These are phyloP conservation scores for Naganishia liquefaciens DNA, from an alignment of 1,284 basidiomycete species.

Conservation along the genomic window DNA sequence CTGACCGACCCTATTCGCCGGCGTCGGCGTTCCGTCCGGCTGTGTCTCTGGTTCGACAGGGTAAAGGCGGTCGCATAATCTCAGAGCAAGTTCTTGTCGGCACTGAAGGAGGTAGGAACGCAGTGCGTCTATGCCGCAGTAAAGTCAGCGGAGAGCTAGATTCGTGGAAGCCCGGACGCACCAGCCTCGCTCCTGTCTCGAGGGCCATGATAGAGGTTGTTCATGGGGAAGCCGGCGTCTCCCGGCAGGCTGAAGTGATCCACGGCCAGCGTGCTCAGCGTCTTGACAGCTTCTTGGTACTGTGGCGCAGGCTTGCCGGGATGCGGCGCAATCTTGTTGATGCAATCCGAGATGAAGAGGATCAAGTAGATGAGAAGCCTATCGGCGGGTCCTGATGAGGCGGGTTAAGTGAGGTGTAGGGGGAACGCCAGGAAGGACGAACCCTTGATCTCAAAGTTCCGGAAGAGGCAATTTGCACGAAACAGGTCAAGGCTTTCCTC, in stretches of 20 bases:
- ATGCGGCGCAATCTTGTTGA: slow-evolving; percentile 74
- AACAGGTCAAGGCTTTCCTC: slow-evolving; percentile 97
- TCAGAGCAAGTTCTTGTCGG: slow-evolving; percentile 82
- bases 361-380: slow-evolving; percentile 95
- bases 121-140: slow-evolving; percentile 55
- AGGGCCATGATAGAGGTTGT: slow-evolving; percentile 85
- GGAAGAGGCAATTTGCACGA: slow-evolving; percentile 97
- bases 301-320: slow-evolving; percentile 57
- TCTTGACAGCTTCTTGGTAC: slow-evolving; percentile 84
- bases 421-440: slow-evolving; percentile 17
- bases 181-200: slow-evolving; percentile 77
- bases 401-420: not conserved
- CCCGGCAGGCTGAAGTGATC: slow-evolving; percentile 93
- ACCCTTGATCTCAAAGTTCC: slow-evolving; percentile 99
- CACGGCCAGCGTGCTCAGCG: slow-evolving; percentile 84
- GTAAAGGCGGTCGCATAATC: slow-evolving; percentile 86
- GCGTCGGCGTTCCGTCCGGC: slow-evolving; percentile 63
- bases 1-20: slow-evolving; percentile 57
- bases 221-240: slow-evolving; percentile 91
- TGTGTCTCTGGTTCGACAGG: slow-evolving; percentile 49
- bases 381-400: slow-evolving; percentile 72
- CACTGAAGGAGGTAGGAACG: slow-evolving; percentile 90
- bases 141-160: not conserved
- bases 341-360: slow-evolving; percentile 96
- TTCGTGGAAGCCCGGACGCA: slow-evolving; percentile 54